Evolutionary conservation across 1,139 yeast genomes (phyloP).

Genomic region (Entelexis paramagnoliae): DNA sequence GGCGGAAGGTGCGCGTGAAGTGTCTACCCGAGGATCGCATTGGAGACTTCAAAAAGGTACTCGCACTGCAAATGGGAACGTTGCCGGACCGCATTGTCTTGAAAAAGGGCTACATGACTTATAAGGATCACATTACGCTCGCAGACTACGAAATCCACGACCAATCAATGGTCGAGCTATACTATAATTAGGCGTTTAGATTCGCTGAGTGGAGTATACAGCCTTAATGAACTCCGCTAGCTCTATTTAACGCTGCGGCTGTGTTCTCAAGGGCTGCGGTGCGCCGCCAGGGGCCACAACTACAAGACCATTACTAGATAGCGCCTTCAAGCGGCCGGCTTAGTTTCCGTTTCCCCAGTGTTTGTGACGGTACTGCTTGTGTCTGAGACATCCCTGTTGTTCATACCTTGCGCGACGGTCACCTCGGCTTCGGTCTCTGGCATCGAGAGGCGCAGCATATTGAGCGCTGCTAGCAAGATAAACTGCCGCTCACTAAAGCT

Average conservation of each 20-base stretch:
- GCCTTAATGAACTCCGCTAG: too few relatives aligned
- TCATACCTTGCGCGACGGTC: too few relatives aligned
- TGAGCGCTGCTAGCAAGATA: slow-evolving; percentile 6
- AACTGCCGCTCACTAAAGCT: slow-evolving; percentile 8
- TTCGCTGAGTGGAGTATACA: too few relatives aligned
- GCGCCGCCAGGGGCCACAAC: too few relatives aligned
- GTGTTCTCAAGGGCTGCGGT: too few relatives aligned
- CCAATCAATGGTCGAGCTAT: slow-evolving; percentile 78
- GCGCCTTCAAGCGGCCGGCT: background rate
- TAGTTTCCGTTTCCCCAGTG: background rate
- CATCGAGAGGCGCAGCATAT: slow-evolving; percentile 2
- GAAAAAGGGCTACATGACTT: slow-evolving; percentile 48
- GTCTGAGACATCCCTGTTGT: background rate
- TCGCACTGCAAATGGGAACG: slow-evolving; percentile 76
- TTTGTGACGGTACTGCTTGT: background rate
- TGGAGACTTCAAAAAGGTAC: slow-evolving; percentile 82
- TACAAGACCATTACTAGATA: too few relatives aligned
- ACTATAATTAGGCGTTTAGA: slow-evolving; percentile 13
- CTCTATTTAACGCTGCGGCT: too few relatives aligned
- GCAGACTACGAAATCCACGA: slow-evolving; percentile 92
- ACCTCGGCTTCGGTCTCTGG: background rate
- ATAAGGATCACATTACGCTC: slow-evolving; percentile 78
- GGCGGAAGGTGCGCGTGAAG: slow-evolving; percentile 74
- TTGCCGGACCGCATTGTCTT: slow-evolving; percentile 48
- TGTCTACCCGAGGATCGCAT: slow-evolving; percentile 76